Conservation (phyloP, 108 stramenopile species). For the Fragilaria crotonensis region DNA sequence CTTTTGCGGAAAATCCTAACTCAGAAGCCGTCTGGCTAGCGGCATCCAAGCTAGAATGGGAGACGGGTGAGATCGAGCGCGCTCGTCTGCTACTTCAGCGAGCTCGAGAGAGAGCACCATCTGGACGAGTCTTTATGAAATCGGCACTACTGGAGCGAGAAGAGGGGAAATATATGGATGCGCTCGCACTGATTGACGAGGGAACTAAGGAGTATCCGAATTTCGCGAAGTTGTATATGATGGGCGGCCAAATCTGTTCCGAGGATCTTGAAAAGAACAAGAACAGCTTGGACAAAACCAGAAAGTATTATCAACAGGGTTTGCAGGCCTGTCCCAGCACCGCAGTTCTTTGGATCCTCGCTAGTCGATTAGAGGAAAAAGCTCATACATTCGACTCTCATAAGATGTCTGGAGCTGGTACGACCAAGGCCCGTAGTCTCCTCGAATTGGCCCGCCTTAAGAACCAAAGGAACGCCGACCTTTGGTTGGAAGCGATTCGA, state of each 20-base stretch:
- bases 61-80: slow-evolving; percentile 84
- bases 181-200: slow-evolving; percentile 69
- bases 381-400: slow-evolving; percentile 24
- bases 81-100: slow-evolving; percentile 81
- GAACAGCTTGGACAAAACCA: slow-evolving; percentile 55
- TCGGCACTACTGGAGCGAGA: slow-evolving; percentile 86
- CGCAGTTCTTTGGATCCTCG: slow-evolving; percentile 82
- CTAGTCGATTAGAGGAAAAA: slow-evolving; percentile 83
- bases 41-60: slow-evolving; percentile 96
- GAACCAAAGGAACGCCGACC: slow-evolving; percentile 61
- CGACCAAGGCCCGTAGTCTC: slow-evolving; percentile 89
- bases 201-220: slow-evolving; percentile 67
- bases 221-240: slow-evolving; percentile 89
- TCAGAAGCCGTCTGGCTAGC: slow-evolving; percentile 95
- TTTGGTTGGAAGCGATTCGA: slow-evolving; percentile 92
- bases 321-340: slow-evolving; percentile 71
- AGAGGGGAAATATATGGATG: slow-evolving; percentile 27
- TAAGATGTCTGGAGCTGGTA: slow-evolving; percentile 33
- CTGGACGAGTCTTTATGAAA: slow-evolving; percentile 93
- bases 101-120: slow-evolving; percentile 80
- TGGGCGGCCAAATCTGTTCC: slow-evolving; percentile 91
- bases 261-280: slow-evolving; percentile 55
- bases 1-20: slow-evolving; percentile 92
- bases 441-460: slow-evolving; percentile 90
- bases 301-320: slow-evolving; percentile 73